Evolutionary conservation across 1,139 yeast genomes (phyloP), one percentile per base, ranked within the genome.

Genomic region (Groenewaldozyma sp.): DNA sequence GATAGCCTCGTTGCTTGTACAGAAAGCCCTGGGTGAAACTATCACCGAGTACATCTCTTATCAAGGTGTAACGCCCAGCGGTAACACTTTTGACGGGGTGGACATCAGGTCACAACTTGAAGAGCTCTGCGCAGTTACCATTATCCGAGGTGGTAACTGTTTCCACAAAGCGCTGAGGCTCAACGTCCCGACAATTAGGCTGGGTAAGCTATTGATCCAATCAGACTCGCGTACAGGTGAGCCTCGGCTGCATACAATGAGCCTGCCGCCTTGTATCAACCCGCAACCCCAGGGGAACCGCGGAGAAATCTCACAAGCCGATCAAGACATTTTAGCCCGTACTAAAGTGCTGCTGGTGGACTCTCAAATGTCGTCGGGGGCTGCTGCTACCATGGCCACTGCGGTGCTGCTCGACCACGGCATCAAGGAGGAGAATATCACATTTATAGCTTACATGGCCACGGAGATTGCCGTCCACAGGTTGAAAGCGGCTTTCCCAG

Each of bases 371-470:
- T 80, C 86, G 20, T 80, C 94, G 34, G 98, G 97, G 2, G 94
- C 95, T 0, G 95, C 95, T 0, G 79, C 88, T 2, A 82, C 86
- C 37, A 91, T 91, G 97, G 95, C 96, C 0, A 75, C 86, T 35
- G 93, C 87, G 51, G 88, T 91, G 3, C 65, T 91, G 42, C 52
- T 82, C 14, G 97, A 91, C 56, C 94, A 88, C 56, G 81, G 79
- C 14, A 79, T 83, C n/a, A 52, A 58, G 4, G 71, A 74, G 39
- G 64, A 70, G 32, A 73, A 82, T 48, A 82, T 91, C 32, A 70
- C 80, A 2, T 68, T 87, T 39, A 76, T 88, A 24, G 66, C 79
- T 13, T 83, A 82, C 54, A 60, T 82, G 44, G 83, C 87, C n/a
- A 78, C 94, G 0, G 94, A 82, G 50, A 67, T 77, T 29, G 96